Conservation (phyloP, 164 flowering plant species). For the Dillenia turbinata region DNA sequence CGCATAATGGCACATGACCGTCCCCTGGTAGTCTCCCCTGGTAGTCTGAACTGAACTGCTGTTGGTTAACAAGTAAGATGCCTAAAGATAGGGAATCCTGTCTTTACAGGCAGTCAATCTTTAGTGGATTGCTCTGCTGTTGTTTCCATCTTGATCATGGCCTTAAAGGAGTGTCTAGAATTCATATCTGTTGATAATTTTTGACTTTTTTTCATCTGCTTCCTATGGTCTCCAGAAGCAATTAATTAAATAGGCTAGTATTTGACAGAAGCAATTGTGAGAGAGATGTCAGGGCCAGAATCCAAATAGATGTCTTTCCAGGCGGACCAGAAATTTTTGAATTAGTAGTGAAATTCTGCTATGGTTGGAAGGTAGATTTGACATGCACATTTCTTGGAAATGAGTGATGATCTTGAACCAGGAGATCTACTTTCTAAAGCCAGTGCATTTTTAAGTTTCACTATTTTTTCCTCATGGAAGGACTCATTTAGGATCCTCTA, state of each 20-base stretch:
- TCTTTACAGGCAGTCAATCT: too few species aligned
- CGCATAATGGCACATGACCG: too few species aligned
- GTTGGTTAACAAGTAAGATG: background rate
- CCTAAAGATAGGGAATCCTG: background rate
- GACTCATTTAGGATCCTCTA: constrained; percentile 33
- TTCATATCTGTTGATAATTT: background rate
- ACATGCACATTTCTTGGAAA: constrained; percentile 37
- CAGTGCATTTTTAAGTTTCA: constrained; percentile 31
- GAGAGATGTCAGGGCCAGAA: constrained; percentile 2
- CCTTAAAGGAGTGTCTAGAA: background rate
- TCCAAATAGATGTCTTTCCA: constrained; percentile 32
- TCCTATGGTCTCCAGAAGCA: constrained; percentile 41
- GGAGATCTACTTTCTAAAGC: constrained; percentile 37
- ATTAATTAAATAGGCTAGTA: constrained; percentile 30
- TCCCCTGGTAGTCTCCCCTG: too few species aligned
- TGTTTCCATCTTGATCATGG: background rate
- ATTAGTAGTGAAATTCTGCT: constrained; percentile 37
- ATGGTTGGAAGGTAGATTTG: constrained; percentile 31
- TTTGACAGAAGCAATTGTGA: constrained; percentile 20
- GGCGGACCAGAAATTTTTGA: constrained; percentile 34
- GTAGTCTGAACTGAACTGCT: background rate
- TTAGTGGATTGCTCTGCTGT: too few species aligned
- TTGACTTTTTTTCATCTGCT: constrained; percentile 18
- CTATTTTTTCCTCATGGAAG: constrained; percentile 41
- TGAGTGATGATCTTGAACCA: constrained; percentile 37